phyloP scores from a whole-genome alignment of 768 basidiomycete species.

The Kwoniella sp. region DNA sequence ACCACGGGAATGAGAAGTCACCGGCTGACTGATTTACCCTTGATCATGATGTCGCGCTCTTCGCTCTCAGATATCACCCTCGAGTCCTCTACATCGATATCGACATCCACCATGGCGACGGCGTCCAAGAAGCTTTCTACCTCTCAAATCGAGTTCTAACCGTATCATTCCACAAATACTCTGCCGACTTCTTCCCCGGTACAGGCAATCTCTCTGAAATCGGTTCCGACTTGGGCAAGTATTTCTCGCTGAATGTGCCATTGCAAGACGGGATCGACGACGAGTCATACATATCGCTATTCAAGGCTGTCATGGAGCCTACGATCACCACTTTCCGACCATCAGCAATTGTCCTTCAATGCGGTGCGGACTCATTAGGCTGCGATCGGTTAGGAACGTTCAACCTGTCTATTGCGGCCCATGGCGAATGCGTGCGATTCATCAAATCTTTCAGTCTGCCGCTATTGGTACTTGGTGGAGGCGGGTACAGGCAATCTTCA shows the following conservation, averaged over 20 bases:
- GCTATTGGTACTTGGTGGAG: slow-evolving; percentile 86
- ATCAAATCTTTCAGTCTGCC: slow-evolving; percentile 91
- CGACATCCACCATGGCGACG: slow-evolving; percentile 98
- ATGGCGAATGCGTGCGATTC: slow-evolving; percentile 97
- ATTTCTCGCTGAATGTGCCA: slow-evolving; percentile 93
- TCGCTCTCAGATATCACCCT: slow-evolving; percentile 71
- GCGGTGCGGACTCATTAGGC: slow-evolving; percentile 93
- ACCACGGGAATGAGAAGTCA: no score
- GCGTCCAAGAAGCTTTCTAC: slow-evolving; percentile 97
- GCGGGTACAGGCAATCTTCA: slow-evolving; percentile 95
- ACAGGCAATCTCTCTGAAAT: slow-evolving; percentile 96
- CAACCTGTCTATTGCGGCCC: slow-evolving; percentile 94
- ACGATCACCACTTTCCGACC: slow-evolving; percentile 86
- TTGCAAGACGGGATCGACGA: slow-evolving; percentile 95
- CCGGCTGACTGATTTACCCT: not conserved
- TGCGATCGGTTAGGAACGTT: slow-evolving; percentile 94
- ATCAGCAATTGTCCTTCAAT: slow-evolving; percentile 88
- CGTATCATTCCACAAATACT: slow-evolving; percentile 98
- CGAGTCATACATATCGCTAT: slow-evolving; percentile 90
- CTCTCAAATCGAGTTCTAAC: slow-evolving; percentile 98
- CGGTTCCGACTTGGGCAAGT: slow-evolving; percentile 74
- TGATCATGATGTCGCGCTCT: not conserved
- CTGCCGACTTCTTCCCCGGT: slow-evolving; percentile 96
- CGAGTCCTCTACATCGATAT: slow-evolving; percentile 98
- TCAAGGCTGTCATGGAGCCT: slow-evolving; percentile 95